These are phyloP conservation scores for Solanum tarijense DNA, from an alignment of 257 asterid species.

Conservation along the genomic window DNA sequence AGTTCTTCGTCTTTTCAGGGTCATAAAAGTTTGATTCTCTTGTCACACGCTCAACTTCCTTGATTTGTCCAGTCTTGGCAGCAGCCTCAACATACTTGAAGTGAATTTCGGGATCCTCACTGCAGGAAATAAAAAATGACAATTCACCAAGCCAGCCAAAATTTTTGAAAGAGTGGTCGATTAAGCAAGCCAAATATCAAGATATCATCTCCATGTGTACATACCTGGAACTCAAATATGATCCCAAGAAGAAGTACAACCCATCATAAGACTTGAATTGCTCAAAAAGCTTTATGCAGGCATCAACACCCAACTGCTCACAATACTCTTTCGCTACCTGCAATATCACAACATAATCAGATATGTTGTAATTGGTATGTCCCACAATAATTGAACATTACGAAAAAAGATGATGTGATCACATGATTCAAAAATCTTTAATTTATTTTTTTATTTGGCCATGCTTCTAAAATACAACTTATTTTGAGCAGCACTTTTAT, in stretches of 20 bases:
- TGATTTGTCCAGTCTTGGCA: constrained; percentile 98
- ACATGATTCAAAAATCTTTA: neutral
- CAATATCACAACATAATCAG: constrained; percentile 14
- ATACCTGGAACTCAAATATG: constrained; percentile 97
- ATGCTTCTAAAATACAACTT: neutral
- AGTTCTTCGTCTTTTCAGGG: constrained; percentile 92
- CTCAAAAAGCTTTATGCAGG: constrained; percentile 88
- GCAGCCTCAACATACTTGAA: constrained; percentile 99
- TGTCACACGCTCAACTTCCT: constrained; percentile 98
- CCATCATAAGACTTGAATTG: constrained; percentile 99
- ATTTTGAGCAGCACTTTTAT: neutral
- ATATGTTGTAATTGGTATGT: neutral
- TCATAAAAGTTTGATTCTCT: constrained; percentile 97
- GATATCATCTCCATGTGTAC: neutral
- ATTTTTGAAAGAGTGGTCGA: neutral
- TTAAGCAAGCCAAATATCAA: neutral
- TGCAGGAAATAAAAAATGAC: constrained; percentile 12
- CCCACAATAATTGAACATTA: neutral
- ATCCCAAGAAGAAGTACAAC: constrained; percentile 90
- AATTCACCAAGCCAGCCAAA: neutral
- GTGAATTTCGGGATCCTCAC: constrained; percentile 99
- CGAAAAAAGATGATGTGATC: neutral
- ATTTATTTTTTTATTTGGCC: neutral
- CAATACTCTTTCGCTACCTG: constrained; percentile 96
- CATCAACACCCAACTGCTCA: constrained; percentile 93